Evolutionary conservation across 1,284 basidiomycete genomes (phyloP), one percentile per base, ranked within the genome.

Genomic region (Mrakiaceae sp.): DNA sequence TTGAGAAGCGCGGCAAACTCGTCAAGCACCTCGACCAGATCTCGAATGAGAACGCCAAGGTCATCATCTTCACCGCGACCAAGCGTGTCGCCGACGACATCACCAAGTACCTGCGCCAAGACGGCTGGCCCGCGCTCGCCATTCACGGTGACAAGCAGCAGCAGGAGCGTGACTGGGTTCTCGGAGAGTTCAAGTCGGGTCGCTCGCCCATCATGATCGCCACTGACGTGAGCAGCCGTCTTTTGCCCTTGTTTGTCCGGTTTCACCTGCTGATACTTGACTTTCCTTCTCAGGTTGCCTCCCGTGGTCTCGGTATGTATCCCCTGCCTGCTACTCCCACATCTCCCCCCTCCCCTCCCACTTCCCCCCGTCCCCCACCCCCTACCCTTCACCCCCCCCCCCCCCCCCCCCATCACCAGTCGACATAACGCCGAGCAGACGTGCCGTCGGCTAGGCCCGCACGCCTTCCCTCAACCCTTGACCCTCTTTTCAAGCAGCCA

Each of bases 301-400:
- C 93, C 75, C 94, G 95, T 86, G 95, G 95, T 86, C 86, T 98
- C 76, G 95, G 95, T 98, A 88, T 82, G 94, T 96, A 74, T 77
- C 75, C 78, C 72, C 44, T 39, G 60, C 57, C 48, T 60, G 55
- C 58, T 72, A 46, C 43, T 27, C 49, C 48, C 40, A 8, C 50
- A 7, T 58, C 43, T 51, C 48, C 5, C 8, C n/a, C 14, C 16
- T 48, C 6, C 7, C 47, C 49, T 16, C 46, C 16, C 16, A 48
- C 14, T 4, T 9, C 46, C 6, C 16, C 56, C n/a, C 57, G 42
- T 27, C 6, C 48, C 46, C 42, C 16, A 12, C 54, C 43, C 3
- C 62, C 42, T 42, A 61, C 42, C 40, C 39, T 40, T n/a, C 9
- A 5, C 46, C 47, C 48, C 57, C n/a, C 46, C 47, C 48, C 57